phyloP scores from a whole-genome alignment of 2,329 filamentous ascomycete genomes.

The Trichophyton rubrum region DNA sequence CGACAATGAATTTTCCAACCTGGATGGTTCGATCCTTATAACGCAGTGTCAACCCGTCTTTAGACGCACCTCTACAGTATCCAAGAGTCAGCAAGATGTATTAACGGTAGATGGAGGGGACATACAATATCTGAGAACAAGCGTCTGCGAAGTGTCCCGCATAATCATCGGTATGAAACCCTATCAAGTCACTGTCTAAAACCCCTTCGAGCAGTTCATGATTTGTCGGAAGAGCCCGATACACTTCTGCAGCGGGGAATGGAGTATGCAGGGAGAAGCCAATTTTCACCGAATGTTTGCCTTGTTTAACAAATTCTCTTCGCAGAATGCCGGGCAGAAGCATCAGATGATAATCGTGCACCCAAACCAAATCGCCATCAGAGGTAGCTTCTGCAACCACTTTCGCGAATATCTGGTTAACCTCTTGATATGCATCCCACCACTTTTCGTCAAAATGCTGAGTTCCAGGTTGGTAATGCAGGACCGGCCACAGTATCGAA shows the following conservation, averaged over 20 bases:
- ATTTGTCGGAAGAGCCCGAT: conserved; percentile 72
- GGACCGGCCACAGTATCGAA: conserved; percentile 89
- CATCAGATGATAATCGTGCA: conserved; percentile 91
- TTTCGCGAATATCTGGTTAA: conserved; percentile 88
- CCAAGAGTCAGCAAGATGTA: background rate
- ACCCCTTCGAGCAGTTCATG: conserved; percentile 86
- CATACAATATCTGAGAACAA: conserved; percentile 70
- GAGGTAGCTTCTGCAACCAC: conserved; percentile 79
- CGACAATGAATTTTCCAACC: conserved; percentile 84
- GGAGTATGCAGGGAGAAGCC: conserved; percentile 89
- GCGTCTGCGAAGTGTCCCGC: conserved; percentile 88
- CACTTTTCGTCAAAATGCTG: conserved; percentile 83
- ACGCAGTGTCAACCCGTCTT: conserved; percentile 83
- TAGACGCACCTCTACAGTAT: conserved; percentile 66
- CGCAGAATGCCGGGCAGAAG: conserved; percentile 78
- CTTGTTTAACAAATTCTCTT: conserved; percentile 57
- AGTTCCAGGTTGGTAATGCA: conserved; percentile 92
- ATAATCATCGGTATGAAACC: conserved; percentile 92
- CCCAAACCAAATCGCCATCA: conserved; percentile 79
- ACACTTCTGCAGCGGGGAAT: conserved; percentile 91
- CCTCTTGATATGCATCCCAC: conserved; percentile 84
- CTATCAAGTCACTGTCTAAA: conserved; percentile 79
- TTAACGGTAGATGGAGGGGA: conserved; percentile 6
- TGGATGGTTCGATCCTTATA: conserved; percentile 71
- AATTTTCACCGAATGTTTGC: conserved; percentile 67